Percentiles rank a stretch among this genome's conserved stretches.
Evolutionary conservation across 2,329 filamentous ascomycete genomes (phyloP).

Genomic region (Neurospora crassa): DNA sequence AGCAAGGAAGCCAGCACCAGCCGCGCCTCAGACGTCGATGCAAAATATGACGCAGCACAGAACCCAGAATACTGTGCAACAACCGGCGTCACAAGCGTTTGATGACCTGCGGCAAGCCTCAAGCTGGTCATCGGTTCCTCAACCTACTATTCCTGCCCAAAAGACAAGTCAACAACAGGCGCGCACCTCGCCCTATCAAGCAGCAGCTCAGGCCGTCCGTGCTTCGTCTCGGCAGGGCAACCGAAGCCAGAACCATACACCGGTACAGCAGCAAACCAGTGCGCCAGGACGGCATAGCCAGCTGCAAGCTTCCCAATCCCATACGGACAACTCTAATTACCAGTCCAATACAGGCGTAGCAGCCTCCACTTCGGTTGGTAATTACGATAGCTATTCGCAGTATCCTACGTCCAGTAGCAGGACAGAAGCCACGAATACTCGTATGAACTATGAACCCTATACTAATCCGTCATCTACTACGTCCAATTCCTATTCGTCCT

Average conservation of each 20-base stretch:
- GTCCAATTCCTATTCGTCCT: conserved; percentile 16
- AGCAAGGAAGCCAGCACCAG: conserved; percentile 7
- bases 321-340: conserved; percentile 10
- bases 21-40: neutral
- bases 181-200: conserved; percentile 21
- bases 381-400: conserved; percentile 16
- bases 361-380: conserved; percentile 9
- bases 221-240: conserved; percentile 27
- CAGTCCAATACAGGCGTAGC: conserved; percentile 6
- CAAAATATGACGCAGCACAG: neutral
- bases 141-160: conserved; percentile 15
- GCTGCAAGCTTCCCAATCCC: conserved; percentile 6
- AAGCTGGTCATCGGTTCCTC: conserved; percentile 15
- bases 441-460: conserved; percentile 23
- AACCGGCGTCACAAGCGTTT: conserved; percentile 8
- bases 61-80: neutral
- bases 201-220: conserved; percentile 22
- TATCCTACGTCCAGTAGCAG: conserved; percentile 12
- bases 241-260: conserved; percentile 23
- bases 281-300: conserved; percentile 6
- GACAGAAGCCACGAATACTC: conserved; percentile 16
- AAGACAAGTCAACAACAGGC: conserved; percentile 7
- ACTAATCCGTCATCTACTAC: conserved; percentile 14
- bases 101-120: conserved; percentile 12
- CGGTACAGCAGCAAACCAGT: conserved; percentile 13